A percentile compares a stretch with the other conserved stretches of the same genome.
phyloP scores from a whole-genome alignment of 495 filamentous ascomycete genomes.

The Lepraria neglecta region DNA sequence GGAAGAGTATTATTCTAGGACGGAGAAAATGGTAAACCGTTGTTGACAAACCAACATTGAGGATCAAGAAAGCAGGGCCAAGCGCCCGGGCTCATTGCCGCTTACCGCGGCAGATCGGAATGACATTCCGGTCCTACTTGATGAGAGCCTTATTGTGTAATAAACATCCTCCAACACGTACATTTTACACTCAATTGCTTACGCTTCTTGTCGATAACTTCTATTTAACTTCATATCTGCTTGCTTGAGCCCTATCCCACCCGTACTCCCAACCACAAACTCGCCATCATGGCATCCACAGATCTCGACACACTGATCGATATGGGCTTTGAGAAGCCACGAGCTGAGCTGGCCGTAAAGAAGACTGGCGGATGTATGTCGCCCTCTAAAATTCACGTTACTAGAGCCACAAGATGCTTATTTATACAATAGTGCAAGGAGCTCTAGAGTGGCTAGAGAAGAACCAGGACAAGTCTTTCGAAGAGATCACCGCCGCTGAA shows the following conservation, averaged over 20 bases:
- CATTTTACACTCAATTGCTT: not conserved
- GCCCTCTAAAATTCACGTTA: not conserved
- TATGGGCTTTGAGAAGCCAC: constrained; percentile 87
- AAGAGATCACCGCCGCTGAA: constrained; percentile 58
- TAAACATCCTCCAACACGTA: not conserved
- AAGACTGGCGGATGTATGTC: constrained; percentile 67
- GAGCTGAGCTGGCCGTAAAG: constrained; percentile 73
- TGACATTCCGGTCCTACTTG: constrained; percentile 3
- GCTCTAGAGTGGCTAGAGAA: constrained; percentile 91
- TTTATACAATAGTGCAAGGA: constrained; percentile 58
- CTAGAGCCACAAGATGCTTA: constrained; percentile 20
- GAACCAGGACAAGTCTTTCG: constrained; percentile 75
- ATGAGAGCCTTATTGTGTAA: not conserved
- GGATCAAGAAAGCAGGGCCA: not conserved
- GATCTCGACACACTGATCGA: constrained; percentile 79
- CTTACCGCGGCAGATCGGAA: constrained; percentile 8
- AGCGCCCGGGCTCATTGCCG: not conserved
- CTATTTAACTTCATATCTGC: not conserved
- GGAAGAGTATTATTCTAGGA: not conserved
- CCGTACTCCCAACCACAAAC: not conserved
- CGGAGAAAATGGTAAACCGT: too few species aligned
- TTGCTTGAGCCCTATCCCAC: not conserved
- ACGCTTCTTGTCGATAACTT: too few species aligned
- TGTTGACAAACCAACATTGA: too few species aligned
- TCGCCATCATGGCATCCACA: constrained; percentile 50